Base-by-base conservation (phyloP, 768 basidiomycete genomes). In the Psilocybe cubensis region DNA sequence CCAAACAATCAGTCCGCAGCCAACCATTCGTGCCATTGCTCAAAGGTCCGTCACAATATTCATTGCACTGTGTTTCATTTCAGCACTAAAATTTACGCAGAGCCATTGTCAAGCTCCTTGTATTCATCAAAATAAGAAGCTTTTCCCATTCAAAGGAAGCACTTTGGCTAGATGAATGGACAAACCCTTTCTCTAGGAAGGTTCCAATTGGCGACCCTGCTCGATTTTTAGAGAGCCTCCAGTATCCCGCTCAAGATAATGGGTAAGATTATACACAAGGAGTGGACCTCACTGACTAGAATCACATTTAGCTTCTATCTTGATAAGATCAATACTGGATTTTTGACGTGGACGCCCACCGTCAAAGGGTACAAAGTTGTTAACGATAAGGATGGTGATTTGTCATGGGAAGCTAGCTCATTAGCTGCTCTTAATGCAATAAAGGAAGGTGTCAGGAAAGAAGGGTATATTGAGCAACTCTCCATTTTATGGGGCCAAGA, bases 401-500 rank as follows among this genome's bases (percentile, higher is more conserved):
- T 84, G 24, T 56, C 63, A 25, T 89, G 90, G 84, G 87, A 91
- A 41, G 24, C 65, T 3, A 70, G 68, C 3, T 89, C 88, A 1
- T 69, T 74, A 41, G 71, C 80, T 8, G 74, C 73, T 25, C 70
- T 94, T 9, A 67, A 78, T 21, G 80, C 82, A 12, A 81, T 94
- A 58, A 70, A 71, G 31, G 72, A 78, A 31, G 67, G 75, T 10
- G 71, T 86, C 18, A 64, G 66, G n/a, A 73, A 74, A n/a, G 69
- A 74, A 46, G 78, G 78, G 1, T 93, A 88, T 74, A 87, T 89
- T 66, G 64, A 75, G 23, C 80, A 84, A 59, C 71, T 95, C 17
- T 77, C 83, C 21, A 68, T 74, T 10, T 77, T 92, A 9, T 94
- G 92, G 86, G 80, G 87, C 27, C 92, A 96, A 73, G 94, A 96